A percentile compares a stretch with the other conserved stretches of the same genome.
These are phyloP conservation scores for Aspergillus pseudonomiae DNA, from an alignment of 2,329 filamentous ascomycete genomes.

Conservation along the genomic window DNA sequence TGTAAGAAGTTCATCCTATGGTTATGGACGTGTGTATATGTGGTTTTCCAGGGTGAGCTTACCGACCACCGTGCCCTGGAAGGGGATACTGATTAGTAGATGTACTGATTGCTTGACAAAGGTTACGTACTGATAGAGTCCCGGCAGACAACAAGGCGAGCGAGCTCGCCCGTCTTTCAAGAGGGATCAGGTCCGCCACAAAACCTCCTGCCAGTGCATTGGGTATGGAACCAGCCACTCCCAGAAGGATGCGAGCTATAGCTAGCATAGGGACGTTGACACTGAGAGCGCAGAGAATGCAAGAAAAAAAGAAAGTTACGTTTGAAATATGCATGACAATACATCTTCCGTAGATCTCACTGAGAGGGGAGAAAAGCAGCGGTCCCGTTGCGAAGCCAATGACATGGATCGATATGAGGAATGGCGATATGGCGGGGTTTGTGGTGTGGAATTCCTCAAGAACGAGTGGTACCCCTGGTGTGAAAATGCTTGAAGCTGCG, in stretches of 20 bases:
- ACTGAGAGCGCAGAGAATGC: conserved; percentile 1
- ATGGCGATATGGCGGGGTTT: not conserved
- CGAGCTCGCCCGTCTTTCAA: conserved; percentile 5
- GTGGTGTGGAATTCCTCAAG: conserved; percentile 2
- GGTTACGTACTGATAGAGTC: not conserved
- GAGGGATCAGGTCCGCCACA: conserved; percentile 2
- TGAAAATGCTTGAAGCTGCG: conserved; percentile 5
- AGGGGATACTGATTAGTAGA: not conserved
- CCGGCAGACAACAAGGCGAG: not conserved
- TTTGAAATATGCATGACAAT: not conserved
- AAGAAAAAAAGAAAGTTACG: not conserved
- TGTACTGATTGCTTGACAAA: no score
- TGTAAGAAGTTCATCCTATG: not conserved
- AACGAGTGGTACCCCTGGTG: conserved; percentile 3
- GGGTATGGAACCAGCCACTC: not conserved
- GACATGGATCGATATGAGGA: conserved; percentile 1
- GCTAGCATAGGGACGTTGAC: conserved; percentile 8
- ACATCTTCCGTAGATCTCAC: conserved; percentile 4
- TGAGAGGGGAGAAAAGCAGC: not conserved
- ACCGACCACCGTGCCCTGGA: not conserved
- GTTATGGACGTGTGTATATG: not conserved
- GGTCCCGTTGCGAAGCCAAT: conserved; percentile 7
- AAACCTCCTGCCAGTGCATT: not conserved
- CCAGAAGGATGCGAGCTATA: conserved; percentile 3
- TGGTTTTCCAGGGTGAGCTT: not conserved